These are phyloP conservation scores for Clarireedia homoeocarpa DNA, from an alignment of 2,329 filamentous ascomycete species.

Conservation along the genomic window DNA sequence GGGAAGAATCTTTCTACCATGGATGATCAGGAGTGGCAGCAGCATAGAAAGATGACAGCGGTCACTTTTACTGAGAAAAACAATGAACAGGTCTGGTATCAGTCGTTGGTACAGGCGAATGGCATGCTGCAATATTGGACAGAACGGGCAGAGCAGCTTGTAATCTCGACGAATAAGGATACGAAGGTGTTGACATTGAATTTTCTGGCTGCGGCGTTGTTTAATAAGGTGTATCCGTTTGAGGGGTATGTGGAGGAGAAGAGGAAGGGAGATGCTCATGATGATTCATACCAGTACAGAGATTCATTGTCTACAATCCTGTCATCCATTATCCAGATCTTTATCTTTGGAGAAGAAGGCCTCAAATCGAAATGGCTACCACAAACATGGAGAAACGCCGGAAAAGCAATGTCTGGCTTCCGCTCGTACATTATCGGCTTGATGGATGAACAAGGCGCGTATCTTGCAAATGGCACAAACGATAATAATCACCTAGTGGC, in stretches of 20 bases:
- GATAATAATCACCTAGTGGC: background rate
- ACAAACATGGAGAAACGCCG: background rate
- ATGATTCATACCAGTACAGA: constrained; percentile 1
- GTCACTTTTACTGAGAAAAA: background rate
- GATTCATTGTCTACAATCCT: background rate
- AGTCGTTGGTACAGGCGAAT: background rate
- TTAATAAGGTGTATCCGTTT: constrained; percentile 5
- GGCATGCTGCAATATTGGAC: background rate
- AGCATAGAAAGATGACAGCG: constrained; percentile 1
- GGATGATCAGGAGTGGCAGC: background rate
- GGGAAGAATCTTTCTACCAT: background rate
- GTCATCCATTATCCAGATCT: background rate
- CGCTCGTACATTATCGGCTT: background rate
- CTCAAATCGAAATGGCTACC: background rate
- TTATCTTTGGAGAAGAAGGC: background rate
- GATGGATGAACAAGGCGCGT: background rate
- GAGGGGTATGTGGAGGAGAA: background rate
- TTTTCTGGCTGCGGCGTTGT: constrained; percentile 1
- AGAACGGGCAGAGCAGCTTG: background rate
- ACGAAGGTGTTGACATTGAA: background rate
- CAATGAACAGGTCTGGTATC: background rate
- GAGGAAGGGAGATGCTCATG: background rate
- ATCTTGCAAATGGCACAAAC: background rate
- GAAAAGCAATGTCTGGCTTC: background rate
- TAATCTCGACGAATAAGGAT: background rate